These are phyloP conservation scores for Gossypium gossypioides DNA, from an alignment of 441 rosid genomes.

Conservation along the genomic window DNA sequence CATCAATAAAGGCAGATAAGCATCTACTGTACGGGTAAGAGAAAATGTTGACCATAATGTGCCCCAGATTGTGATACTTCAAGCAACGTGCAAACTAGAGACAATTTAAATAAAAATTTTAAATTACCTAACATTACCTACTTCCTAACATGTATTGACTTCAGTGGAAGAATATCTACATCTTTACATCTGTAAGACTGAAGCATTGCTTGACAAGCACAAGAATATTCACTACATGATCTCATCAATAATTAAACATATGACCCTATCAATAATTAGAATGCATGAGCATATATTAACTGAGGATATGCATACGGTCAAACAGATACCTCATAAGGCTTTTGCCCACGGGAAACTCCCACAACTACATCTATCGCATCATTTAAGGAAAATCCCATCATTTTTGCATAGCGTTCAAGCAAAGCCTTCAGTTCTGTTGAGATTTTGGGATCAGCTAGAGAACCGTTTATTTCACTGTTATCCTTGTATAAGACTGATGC, in stretches of 20 bases:
- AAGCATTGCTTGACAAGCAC: slow-evolving; percentile 15
- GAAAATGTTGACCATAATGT: not conserved
- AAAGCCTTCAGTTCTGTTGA: slow-evolving; percentile 52
- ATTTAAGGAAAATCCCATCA: slow-evolving; percentile 61
- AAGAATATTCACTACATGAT: slow-evolving; percentile 4
- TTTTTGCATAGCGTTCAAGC: slow-evolving; percentile 65
- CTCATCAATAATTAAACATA: not conserved
- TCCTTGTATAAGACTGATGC: slow-evolving; percentile 50
- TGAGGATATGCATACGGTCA: slow-evolving; percentile 3
- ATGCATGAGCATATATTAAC: not conserved
- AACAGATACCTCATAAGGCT: slow-evolving; percentile 45
- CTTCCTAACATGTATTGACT: not conserved
- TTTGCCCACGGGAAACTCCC: slow-evolving; percentile 53
- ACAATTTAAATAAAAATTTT: not conserved
- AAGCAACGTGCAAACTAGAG: not conserved
- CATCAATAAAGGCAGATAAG: not conserved
- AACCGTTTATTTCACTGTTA: slow-evolving; percentile 50
- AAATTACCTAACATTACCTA: not conserved
- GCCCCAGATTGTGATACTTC: not conserved
- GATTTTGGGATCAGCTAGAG: slow-evolving; percentile 38
- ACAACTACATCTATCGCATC: slow-evolving; percentile 52
- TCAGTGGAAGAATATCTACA: not conserved
- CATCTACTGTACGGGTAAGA: not conserved
- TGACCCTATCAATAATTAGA: not conserved
- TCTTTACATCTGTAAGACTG: not conserved